Evolutionary conservation across 139 green algal species (phyloP), one percentile per base, ranked within the genome.

Genomic region (Tetraselmis chui): DNA sequence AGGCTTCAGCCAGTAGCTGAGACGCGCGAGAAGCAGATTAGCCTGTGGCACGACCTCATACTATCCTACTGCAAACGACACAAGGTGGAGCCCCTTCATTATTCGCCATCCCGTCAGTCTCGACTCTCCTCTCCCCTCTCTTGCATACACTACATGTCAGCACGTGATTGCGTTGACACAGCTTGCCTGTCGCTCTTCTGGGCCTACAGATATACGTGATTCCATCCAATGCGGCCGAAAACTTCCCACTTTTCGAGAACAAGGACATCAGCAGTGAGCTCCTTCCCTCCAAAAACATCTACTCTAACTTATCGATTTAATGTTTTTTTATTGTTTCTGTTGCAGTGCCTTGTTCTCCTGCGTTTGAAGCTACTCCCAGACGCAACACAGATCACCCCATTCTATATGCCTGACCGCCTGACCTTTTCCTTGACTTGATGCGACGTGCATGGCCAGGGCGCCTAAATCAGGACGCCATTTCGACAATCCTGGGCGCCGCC

Each of bases 1-100:
- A 97, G 92, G 27, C 81, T 94, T 2, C 93, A 97, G 84, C 93
- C 93, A 0, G 88, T 97, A 22, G 89, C 94, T 81, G 93, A 97
- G 84, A 95, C 93, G 18, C 79, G 89, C 76, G 85, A 94, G 28
- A 96, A 93, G 83, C 93, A 97, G 86, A 84, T 85, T 29, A 81
- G 80, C 2, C 82, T 95, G 29, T 97, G 93, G 93, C 83, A 86
- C 27, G 87, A 90, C 29, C 86, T 97, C 0, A 92, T 97, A 2
- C 83, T 95, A 0, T 78, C 79, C 0, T 97, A 93, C 81, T 97
- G 93, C 81, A 85, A 85, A 31, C 85, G 93, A 59, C 81, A 91
- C 32, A 94, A 92, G 90, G 92, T 91, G 29, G 29, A 5, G 11
- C 45, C 45, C 45, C 45, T 18, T 18, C 45, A n/a, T n/a, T n/a